Evolutionary conservation across 495 filamentous ascomycete species (phyloP).

Genomic region (Apiosordaria backusii): DNA sequence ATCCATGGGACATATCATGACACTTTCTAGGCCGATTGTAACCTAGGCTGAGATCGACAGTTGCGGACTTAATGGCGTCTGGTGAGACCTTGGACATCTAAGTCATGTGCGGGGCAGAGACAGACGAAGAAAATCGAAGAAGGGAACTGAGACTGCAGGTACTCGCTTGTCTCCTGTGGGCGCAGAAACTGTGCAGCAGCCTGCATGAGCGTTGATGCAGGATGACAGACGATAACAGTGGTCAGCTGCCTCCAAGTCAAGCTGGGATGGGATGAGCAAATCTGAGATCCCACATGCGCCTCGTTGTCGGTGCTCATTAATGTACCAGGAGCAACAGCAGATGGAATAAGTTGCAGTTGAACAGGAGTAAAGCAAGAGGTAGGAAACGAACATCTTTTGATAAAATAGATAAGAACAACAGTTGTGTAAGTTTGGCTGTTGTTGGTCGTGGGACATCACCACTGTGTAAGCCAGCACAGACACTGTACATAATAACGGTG

Average conservation of each 20-base stretch:
- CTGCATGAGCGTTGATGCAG: constrained; percentile 4
- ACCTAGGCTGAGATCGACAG: background rate
- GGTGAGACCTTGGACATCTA: background rate
- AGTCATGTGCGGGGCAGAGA: background rate
- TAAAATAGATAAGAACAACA: no score
- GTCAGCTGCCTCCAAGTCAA: background rate
- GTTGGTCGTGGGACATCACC: background rate
- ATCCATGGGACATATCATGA: background rate
- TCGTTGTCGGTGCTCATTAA: background rate
- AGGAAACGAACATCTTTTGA: no score
- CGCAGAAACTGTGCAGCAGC: background rate
- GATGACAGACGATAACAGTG: background rate
- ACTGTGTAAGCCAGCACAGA: background rate
- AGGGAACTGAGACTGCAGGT: background rate
- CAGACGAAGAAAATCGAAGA: background rate
- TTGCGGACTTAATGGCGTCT: background rate
- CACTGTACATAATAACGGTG: background rate
- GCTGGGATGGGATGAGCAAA: background rate
- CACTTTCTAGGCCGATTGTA: background rate
- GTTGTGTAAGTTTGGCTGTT: background rate
- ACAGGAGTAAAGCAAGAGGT: no score
- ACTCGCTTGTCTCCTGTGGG: background rate
- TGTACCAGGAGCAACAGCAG: background rate
- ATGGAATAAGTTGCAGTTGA: background rate
- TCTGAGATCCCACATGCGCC: background rate